Conservation (phyloP, 768 basidiomycete species). For the Lenzites betulinus region DNA sequence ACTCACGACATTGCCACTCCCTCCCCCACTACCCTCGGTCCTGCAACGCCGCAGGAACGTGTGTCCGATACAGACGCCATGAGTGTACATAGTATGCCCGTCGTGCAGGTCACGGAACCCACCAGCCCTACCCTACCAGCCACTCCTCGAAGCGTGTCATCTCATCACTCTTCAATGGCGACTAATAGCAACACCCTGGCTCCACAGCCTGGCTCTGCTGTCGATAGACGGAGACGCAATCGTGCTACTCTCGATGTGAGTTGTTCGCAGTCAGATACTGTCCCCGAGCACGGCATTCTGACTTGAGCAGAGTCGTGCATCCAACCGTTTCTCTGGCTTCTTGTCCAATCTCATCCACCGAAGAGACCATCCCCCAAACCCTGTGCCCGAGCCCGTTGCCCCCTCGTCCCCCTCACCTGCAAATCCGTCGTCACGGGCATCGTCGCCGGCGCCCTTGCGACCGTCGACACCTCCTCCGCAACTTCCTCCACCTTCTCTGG, state of each 20-base stretch:
- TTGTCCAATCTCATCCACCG: slow-evolving; percentile 78
- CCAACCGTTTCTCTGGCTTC: slow-evolving; percentile 84
- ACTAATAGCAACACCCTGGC: slow-evolving; percentile 29
- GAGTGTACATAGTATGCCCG: slow-evolving; percentile 64
- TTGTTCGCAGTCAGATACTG: slow-evolving; percentile 16
- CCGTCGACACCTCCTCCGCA: slow-evolving; percentile 71
- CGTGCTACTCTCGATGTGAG: slow-evolving; percentile 64
- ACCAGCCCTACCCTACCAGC: slow-evolving; percentile 32
- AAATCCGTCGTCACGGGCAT: slow-evolving; percentile 47
- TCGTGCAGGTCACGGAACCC: slow-evolving; percentile 49
- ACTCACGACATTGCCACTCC: slow-evolving; percentile 37
- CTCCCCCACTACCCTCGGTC: slow-evolving; percentile 36
- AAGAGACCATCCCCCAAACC: slow-evolving; percentile 48
- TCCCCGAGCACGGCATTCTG: slow-evolving; percentile 11
- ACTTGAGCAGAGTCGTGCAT: slow-evolving; percentile 50
- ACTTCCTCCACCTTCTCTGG: slow-evolving; percentile 68
- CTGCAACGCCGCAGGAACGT: slow-evolving; percentile 33
- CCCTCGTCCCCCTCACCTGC: slow-evolving; percentile 29
- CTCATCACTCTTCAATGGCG: slow-evolving; percentile 36
- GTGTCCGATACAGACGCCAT: slow-evolving; percentile 46
- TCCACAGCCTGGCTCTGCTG: slow-evolving; percentile 18
- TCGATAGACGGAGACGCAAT: slow-evolving; percentile 37
- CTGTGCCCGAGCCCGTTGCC: slow-evolving; percentile 25
- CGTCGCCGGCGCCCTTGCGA: slow-evolving; percentile 57
- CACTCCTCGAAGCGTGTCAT: slow-evolving; percentile 31